These are phyloP conservation scores for Trichodelitschia bisporula DNA, from an alignment of 495 filamentous ascomycete species.

Conservation along the genomic window DNA sequence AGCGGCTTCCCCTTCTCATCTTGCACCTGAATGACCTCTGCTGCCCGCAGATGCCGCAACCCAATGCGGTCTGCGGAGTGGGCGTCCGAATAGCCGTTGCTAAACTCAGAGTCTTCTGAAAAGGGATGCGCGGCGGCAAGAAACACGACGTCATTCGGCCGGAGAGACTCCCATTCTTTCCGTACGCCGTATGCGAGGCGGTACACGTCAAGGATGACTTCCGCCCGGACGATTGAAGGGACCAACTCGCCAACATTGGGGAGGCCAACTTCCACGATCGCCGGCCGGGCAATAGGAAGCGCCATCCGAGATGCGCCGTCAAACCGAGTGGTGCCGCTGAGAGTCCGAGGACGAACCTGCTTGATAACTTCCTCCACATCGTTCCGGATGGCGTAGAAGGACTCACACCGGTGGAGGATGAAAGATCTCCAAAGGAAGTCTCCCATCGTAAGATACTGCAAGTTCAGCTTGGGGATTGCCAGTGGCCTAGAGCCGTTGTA, in stretches of 20 bases:
- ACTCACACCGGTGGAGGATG: constrained; percentile 67
- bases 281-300: constrained; percentile 60
- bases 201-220: constrained; percentile 71
- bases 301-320: constrained; percentile 83
- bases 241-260: constrained; percentile 63
- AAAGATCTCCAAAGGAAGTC: constrained; percentile 93
- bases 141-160: constrained; percentile 76
- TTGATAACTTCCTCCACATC: constrained; percentile 67
- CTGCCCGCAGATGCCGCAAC: constrained; percentile 49
- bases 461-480: constrained; percentile 80
- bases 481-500: constrained; percentile 80
- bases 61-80: constrained; percentile 29
- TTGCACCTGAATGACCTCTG: constrained; percentile 66
- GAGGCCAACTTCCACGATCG: constrained; percentile 67
- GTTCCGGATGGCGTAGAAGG: constrained; percentile 83
- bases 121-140: constrained; percentile 46
- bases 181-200: constrained; percentile 48
- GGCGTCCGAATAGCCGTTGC: constrained; percentile 3
- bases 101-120: constrained; percentile 25
- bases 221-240: constrained; percentile 67
- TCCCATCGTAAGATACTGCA: constrained; percentile 85
- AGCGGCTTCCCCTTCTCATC: constrained; percentile 69
- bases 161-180: constrained; percentile 76
- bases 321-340: constrained; percentile 38
- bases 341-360: constrained; percentile 45